Conservation (phyloP, 2,329 filamentous ascomycete genomes). For the Aspergillus brunneoviolaceus region DNA sequence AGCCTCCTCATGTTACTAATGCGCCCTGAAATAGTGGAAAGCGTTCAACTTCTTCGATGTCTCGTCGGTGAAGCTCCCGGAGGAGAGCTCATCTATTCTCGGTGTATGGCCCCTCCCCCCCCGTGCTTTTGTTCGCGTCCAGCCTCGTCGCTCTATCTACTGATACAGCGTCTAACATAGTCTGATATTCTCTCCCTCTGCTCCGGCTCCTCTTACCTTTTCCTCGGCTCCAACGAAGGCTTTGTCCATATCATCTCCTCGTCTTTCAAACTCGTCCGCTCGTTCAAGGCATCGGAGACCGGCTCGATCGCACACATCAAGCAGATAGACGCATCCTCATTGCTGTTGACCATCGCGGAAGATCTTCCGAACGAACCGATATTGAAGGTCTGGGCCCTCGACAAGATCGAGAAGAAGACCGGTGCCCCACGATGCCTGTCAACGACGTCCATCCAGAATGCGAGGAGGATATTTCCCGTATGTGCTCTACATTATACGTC, state of each 20-base stretch:
- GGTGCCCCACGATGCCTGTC: conserved; percentile 85
- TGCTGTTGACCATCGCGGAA: conserved; percentile 79
- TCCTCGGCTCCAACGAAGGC: conserved; percentile 83
- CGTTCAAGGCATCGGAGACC: conserved; percentile 81
- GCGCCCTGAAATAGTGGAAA: conserved; percentile 73
- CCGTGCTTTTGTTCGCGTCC: neutral
- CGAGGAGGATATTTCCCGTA: conserved; percentile 87
- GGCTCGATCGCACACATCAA: conserved; percentile 82
- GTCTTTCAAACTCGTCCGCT: conserved; percentile 80
- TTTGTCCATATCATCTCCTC: conserved; percentile 83
- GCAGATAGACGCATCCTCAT: conserved; percentile 81
- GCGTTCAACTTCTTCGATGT: conserved; percentile 99
- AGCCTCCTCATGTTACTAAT: conserved; percentile 11
- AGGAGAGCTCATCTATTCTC: conserved; percentile 76
- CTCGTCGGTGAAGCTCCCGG: conserved; percentile 73
- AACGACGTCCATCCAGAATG: conserved; percentile 82
- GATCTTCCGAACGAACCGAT: conserved; percentile 84
- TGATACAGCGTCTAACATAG: conserved; percentile 26
- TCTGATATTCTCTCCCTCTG: conserved; percentile 77
- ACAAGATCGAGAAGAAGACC: conserved; percentile 91
- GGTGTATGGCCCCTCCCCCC: conserved; percentile 58
- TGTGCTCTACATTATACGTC: conserved; percentile 22
- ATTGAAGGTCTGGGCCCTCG: conserved; percentile 95
- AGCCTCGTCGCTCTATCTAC: neutral
- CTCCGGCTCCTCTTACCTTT: conserved; percentile 84